These are phyloP conservation scores for Trametes meyenii DNA, from an alignment of 768 basidiomycete species.

Conservation along the genomic window DNA sequence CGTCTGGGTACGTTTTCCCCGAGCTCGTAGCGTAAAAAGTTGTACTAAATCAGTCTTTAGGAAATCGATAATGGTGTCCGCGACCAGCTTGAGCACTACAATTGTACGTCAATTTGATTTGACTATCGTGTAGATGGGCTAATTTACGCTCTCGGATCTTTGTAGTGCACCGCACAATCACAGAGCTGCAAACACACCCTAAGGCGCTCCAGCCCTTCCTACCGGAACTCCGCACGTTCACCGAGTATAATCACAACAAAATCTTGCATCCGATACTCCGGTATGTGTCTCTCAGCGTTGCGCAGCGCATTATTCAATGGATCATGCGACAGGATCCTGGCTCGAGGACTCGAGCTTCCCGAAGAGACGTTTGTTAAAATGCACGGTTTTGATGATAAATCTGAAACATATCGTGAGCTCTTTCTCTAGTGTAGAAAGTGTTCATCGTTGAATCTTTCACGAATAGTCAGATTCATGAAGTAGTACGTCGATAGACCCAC, in stretches of 20 bases:
- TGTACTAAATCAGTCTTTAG: constrained; percentile 34
- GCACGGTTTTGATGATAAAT: constrained; percentile 41
- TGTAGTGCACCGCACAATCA: constrained; percentile 53
- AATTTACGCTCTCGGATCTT: too few relatives aligned
- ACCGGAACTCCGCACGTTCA: constrained; percentile 53
- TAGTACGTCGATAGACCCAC: constrained; percentile 16
- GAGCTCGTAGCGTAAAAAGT: background rate
- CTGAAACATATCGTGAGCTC: constrained; percentile 41
- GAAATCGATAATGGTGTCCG: constrained; percentile 62
- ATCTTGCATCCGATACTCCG: constrained; percentile 51
- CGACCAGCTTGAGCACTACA: constrained; percentile 68
- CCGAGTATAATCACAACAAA: constrained; percentile 50
- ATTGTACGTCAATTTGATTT: constrained; percentile 48
- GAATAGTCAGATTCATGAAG: constrained; percentile 27
- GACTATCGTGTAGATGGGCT: too few relatives aligned
- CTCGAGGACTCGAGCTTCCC: constrained; percentile 48
- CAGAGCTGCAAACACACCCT: constrained; percentile 50
- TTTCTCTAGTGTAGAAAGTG: background rate
- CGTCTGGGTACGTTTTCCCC: constrained; percentile 47
- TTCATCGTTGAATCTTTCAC: background rate
- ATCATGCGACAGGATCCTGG: constrained; percentile 38
- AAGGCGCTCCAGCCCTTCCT: constrained; percentile 52
- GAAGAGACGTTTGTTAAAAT: constrained; percentile 47
- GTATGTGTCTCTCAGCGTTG: constrained; percentile 25
- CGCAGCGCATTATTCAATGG: background rate